Percentiles rank a stretch among this genome's conserved stretches.
These are phyloP conservation scores for Euphorbia schlechtendalii DNA, from an alignment of 441 rosid genomes.

Conservation along the genomic window DNA sequence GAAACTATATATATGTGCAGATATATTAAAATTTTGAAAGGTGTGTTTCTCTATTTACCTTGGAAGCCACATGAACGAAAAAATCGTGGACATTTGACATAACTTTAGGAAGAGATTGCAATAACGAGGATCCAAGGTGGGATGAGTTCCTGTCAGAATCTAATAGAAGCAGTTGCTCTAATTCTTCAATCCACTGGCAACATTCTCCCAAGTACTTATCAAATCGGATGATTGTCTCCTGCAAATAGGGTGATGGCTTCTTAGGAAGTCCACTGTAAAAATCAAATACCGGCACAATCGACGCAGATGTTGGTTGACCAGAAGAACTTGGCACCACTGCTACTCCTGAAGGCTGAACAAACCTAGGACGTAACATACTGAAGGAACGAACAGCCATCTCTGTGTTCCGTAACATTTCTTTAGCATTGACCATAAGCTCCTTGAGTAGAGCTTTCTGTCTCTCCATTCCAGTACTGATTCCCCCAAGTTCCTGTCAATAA, in stretches of 20 bases:
- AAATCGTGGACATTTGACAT: conserved; percentile 87
- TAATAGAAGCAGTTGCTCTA: conserved; percentile 76
- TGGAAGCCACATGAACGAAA: conserved; percentile 96
- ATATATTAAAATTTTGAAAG: background rate
- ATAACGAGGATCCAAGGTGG: conserved; percentile 45
- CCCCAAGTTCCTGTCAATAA: conserved; percentile 79
- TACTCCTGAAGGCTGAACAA: conserved; percentile 56
- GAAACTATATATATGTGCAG: background rate
- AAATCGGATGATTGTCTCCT: conserved; percentile 76
- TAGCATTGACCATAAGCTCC: conserved; percentile 69
- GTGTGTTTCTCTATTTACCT: conserved; percentile 41
- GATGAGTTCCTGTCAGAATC: conserved; percentile 61
- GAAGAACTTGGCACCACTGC: conserved; percentile 40
- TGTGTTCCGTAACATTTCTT: conserved; percentile 77
- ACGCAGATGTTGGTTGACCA: conserved; percentile 47
- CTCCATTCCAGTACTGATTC: conserved; percentile 71
- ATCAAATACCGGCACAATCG: conserved; percentile 56
- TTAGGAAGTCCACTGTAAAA: conserved; percentile 89
- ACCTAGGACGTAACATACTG: conserved; percentile 77
- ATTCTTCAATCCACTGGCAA: conserved; percentile 91
- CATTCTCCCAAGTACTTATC: conserved; percentile 86
- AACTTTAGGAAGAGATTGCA: conserved; percentile 86
- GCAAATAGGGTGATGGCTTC: conserved; percentile 86
- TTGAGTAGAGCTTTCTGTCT: conserved; percentile 74
- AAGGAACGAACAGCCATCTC: conserved; percentile 87